Percentiles rank a stretch among this genome's conserved stretches.
Conservation (phyloP, 2,329 filamentous ascomycete genomes). For the Paecilomyces niveus region DNA sequence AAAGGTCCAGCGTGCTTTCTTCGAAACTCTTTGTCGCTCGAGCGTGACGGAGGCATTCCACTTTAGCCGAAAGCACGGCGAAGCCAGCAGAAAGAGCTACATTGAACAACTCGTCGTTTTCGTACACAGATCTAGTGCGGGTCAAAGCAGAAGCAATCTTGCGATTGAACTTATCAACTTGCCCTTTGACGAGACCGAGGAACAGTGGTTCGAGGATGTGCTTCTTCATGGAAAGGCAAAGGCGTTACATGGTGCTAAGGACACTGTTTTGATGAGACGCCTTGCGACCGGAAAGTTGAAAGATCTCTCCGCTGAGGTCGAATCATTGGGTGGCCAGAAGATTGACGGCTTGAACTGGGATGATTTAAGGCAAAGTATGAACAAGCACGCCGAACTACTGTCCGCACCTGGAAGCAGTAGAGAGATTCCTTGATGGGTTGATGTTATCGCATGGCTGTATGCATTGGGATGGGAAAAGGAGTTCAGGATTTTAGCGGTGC, state of each 20-base stretch:
- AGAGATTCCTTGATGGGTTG: background rate
- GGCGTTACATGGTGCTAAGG: conserved; percentile 57
- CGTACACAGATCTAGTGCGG: conserved; percentile 42
- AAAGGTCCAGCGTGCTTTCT: conserved; percentile 58
- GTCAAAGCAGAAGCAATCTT: conserved; percentile 42
- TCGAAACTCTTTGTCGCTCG: conserved; percentile 59
- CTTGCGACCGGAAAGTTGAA: conserved; percentile 56
- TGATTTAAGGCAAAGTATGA: conserved; percentile 31
- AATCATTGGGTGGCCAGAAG: conserved; percentile 37
- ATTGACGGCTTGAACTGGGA: conserved; percentile 49
- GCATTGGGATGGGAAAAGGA: conserved; percentile 2
- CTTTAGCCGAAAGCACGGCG: conserved; percentile 61
- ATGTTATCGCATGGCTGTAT: background rate
- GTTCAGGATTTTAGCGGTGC: conserved; percentile 4
- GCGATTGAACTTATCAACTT: conserved; percentile 65
- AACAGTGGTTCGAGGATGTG: conserved; percentile 65
- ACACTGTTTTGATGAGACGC: conserved; percentile 66
- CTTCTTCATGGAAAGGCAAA: conserved; percentile 60
- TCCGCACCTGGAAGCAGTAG: background rate
- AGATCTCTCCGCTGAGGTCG: conserved; percentile 24
- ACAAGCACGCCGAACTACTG: background rate
- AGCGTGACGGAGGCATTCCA: conserved; percentile 67
- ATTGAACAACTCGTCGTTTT: conserved; percentile 60
- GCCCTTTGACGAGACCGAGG: conserved; percentile 64
- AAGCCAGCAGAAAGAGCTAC: conserved; percentile 54